Base-by-base conservation (phyloP, 768 basidiomycete species). In the Mycena sanguinolenta region DNA sequence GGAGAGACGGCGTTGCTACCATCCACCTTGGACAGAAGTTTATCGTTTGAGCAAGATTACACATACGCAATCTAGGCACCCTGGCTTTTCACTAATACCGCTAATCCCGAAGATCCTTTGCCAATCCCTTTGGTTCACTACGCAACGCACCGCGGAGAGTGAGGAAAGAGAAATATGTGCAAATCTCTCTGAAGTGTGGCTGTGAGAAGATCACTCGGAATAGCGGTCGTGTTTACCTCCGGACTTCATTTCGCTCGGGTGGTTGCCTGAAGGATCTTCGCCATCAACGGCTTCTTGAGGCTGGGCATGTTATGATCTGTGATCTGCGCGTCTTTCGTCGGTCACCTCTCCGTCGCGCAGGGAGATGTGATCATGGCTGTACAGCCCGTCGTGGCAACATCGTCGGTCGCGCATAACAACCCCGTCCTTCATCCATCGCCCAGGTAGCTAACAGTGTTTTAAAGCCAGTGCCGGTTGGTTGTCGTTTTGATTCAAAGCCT, bases 301-400 rank as follows among this genome's bases (percentile, higher is more conserved):
- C 53, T 34, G 38, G 54, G 38, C 54, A 7, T 64, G 69, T 53
- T 61, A 27, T 49, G 58, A 73, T 73, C 72, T 67, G 53, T 73
- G 69, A 73, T 65, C 71, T 21, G 65, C 68, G 63, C 58, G 69
- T 62, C 64, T 30, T 61, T 65, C 38, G 21, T 44, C 55, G 28
- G 55, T 39, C 57, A n/a, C 36, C 57, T 36, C 49, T 57, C 49
- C 55, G 73, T 69, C 49, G 69, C 44, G 19, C 7, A 58, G 70
- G n/a, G 58, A 46, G 69, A 71, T 73, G 53, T 74, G 59, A 77
- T 76, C 77, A 75, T 68, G 58, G 69, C 66, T 70, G 78, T 77
- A 83, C 82, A 83, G 82, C 83, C 77, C 79, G 80, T 70, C n/a
- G n/a, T 77, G 71, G 67, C 60, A 27, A 61, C 64, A 44, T 63